Base-by-base conservation (phyloP, 306 rosid genomes). In the Crotalaria pallida region DNA sequence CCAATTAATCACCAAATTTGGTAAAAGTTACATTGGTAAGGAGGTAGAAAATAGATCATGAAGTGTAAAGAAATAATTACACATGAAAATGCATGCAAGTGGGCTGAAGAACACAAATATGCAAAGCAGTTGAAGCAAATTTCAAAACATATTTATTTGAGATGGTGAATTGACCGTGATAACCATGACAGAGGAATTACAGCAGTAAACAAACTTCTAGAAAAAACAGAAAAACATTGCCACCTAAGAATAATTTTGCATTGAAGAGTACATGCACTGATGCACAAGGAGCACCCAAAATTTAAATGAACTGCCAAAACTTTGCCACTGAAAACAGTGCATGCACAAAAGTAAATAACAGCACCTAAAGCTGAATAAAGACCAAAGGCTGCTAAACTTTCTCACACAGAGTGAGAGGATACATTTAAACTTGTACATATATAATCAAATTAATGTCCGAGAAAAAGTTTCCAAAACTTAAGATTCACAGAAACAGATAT, bases 1-100 rank as follows among this genome's bases (percentile, higher is more conserved):
- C 55, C 70, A 75, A 83, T 84, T 77, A 82, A 78, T 49, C 69
- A 71, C 76, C 34, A 31, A 77, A 62, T 62, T 58, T 71, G 65
- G 60, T 57, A 55, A 48, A 68, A 51, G 23, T 57, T 19, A 67
- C 50, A 48, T 3, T 8, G 36, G 40, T 43, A 53, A 53, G 5
- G 21, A 58, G 26, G 55, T 22, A 38, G 24, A 8, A 76, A 24
- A 55, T 24, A n/a, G 33, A 61, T 55, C 10, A 24, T 55, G 10
- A 23, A 43, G 29, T 4, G 13, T 31, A 23, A 7, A 29, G 40
- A 81, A 22, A 34, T 6, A 64, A 69, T 47, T 23, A 63, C 17
- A 31, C 31, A 71, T 17, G 27, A 29, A 40, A 55, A 41, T 58
- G 16, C 27, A 72, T 53, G 19, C 21, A 44, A 66, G 72, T 52